phyloP scores from a whole-genome alignment of 179 eudicot species.

The Beta corolliflora region DNA sequence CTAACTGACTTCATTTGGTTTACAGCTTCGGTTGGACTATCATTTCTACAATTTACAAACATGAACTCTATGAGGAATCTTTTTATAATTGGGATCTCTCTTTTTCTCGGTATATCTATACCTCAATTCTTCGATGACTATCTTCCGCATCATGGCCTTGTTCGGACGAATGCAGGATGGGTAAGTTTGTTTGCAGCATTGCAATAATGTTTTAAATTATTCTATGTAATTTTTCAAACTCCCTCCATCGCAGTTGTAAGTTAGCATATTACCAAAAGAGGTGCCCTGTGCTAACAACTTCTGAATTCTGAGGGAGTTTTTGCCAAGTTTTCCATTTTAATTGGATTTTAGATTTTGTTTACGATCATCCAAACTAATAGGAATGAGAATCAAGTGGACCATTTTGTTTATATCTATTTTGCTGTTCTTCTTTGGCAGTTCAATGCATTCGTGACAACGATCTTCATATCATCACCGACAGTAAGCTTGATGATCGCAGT shows the following conservation, averaged over 20 bases:
- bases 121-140: slow-evolving; percentile 83
- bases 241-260: no score
- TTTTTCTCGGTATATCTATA: slow-evolving; percentile 91
- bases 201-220: background rate
- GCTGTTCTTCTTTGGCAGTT: slow-evolving; percentile 52
- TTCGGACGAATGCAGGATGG: slow-evolving; percentile 96
- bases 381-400: background rate
- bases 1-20: background rate
- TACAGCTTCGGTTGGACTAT: slow-evolving; percentile 96
- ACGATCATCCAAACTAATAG: no score
- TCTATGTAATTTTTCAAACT: no score
- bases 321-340: background rate
- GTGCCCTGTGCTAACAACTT: no score
- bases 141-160: slow-evolving; percentile 63
- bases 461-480: slow-evolving; percentile 84
- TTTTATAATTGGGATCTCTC: slow-evolving; percentile 82
- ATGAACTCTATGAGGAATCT: slow-evolving; percentile 99
- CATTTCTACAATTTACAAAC: slow-evolving; percentile 96
- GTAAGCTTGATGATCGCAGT: slow-evolving; percentile 86
- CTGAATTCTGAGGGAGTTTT: no score
- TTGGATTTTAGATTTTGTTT: no score
- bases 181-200: slow-evolving; percentile 38
- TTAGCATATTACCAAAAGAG: no score
- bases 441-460: slow-evolving; percentile 83
- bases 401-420: background rate